These are phyloP conservation scores for Panicum virgatum DNA, from an alignment of 202 grass and related monocot genomes.

Conservation along the genomic window DNA sequence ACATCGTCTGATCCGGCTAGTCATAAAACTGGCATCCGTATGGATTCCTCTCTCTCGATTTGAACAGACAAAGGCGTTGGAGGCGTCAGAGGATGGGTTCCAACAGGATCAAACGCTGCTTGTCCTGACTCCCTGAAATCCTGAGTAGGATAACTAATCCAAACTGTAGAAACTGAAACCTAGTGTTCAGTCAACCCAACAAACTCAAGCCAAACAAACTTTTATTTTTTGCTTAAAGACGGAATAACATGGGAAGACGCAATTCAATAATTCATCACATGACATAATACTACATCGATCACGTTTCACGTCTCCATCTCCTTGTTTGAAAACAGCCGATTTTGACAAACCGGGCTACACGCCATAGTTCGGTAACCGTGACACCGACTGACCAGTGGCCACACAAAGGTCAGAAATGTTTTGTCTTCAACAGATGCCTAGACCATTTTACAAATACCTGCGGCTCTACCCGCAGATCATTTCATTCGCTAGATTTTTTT, in stretches of 20 bases:
- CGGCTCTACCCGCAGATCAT: background rate
- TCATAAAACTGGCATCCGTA: background rate
- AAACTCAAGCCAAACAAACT: background rate
- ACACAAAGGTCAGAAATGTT: background rate
- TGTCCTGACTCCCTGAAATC: background rate
- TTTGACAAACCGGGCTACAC: slow-evolving; percentile 17
- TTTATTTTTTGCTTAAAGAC: background rate
- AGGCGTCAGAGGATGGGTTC: background rate
- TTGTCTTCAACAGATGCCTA: background rate
- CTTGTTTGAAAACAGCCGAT: background rate
- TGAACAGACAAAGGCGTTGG: background rate
- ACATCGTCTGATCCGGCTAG: background rate
- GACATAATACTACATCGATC: background rate
- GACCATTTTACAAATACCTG: background rate
- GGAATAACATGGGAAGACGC: no score
- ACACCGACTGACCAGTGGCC: background rate
- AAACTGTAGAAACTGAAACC: background rate
- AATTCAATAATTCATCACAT: background rate
- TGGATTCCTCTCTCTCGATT: background rate
- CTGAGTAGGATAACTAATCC: background rate
- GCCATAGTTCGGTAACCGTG: background rate
- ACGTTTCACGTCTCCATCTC: slow-evolving; percentile 28
- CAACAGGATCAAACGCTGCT: no score
- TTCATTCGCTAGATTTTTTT: no score
- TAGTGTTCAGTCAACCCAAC: background rate